A percentile compares a stretch with the other conserved stretches of the same genome.
These are phyloP conservation scores for Miscanthus lutarioriparius DNA, from an alignment of 176 grass and related monocot species.

Conservation along the genomic window DNA sequence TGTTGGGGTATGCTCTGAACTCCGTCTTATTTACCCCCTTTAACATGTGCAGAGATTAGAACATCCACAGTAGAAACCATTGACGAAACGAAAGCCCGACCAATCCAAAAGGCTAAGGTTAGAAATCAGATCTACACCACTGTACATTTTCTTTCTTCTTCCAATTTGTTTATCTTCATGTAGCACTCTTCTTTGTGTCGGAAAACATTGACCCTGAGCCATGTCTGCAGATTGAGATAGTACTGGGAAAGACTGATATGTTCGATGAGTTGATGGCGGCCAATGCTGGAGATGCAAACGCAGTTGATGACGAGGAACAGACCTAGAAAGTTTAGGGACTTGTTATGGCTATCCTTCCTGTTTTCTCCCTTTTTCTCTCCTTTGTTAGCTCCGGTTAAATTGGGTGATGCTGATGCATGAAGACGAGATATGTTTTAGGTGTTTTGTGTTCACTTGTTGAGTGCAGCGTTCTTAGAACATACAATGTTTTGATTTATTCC, in stretches of 20 bases:
- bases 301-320: constrained; percentile 43
- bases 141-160: background rate
- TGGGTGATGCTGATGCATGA: background rate
- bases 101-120: constrained; percentile 80
- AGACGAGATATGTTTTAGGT: constrained; percentile 18
- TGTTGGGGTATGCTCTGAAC: background rate
- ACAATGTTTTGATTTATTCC: constrained; percentile 10
- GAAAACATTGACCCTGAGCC: background rate
- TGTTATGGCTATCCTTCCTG: background rate
- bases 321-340: constrained; percentile 7
- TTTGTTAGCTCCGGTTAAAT: background rate
- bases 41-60: constrained; percentile 51
- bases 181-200: background rate
- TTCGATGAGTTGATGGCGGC: constrained; percentile 78
- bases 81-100: constrained; percentile 51
- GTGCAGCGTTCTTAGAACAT: background rate
- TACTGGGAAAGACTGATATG: constrained; percentile 57
- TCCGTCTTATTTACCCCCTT: background rate
- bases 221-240: constrained; percentile 62
- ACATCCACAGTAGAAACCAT: constrained; percentile 69
- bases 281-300: constrained; percentile 37
- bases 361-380: background rate
- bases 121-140: background rate
- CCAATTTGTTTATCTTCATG: background rate
- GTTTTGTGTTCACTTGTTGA: background rate